phyloP scores from a whole-genome alignment of 2,329 filamentous ascomycete genomes.

The Alternaria novae-zelandiae region DNA sequence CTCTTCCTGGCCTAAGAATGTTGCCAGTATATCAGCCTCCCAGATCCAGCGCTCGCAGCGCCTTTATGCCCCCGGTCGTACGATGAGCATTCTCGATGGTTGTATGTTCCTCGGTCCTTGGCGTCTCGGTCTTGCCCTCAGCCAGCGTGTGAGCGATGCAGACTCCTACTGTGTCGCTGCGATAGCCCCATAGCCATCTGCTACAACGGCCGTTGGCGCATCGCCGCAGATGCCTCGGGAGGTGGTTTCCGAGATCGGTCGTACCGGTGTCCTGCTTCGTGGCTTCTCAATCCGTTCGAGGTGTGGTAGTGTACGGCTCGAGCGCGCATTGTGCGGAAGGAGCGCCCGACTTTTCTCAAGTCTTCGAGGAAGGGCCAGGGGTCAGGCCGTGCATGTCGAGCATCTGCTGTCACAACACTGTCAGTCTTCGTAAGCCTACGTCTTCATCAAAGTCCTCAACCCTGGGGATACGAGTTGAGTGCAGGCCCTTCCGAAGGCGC shows the following conservation, averaged over 20 bases:
- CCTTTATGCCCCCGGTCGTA: background rate
- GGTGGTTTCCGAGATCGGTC: background rate
- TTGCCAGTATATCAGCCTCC: background rate
- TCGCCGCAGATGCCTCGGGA: background rate
- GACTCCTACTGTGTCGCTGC: background rate
- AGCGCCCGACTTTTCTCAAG: background rate
- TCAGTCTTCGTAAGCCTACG: background rate
- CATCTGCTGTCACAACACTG: background rate
- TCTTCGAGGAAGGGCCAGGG: background rate
- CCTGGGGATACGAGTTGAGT: background rate
- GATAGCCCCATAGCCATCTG: background rate
- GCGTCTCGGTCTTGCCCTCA: background rate
- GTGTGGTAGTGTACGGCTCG: background rate
- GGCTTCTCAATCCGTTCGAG: background rate
- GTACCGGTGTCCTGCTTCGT: background rate
- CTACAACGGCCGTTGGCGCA: background rate
- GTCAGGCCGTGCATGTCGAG: background rate
- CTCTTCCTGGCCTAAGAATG: background rate
- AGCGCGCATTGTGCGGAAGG: background rate
- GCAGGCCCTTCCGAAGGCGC: background rate
- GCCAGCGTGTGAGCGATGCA: background rate
- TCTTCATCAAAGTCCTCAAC: background rate
- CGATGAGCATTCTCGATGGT: background rate
- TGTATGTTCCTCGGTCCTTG: background rate
- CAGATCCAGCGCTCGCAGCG: background rate